phyloP scores from a whole-genome alignment of 2,329 filamentous ascomycete species.

The Pseudogymnoascus sp. region DNA sequence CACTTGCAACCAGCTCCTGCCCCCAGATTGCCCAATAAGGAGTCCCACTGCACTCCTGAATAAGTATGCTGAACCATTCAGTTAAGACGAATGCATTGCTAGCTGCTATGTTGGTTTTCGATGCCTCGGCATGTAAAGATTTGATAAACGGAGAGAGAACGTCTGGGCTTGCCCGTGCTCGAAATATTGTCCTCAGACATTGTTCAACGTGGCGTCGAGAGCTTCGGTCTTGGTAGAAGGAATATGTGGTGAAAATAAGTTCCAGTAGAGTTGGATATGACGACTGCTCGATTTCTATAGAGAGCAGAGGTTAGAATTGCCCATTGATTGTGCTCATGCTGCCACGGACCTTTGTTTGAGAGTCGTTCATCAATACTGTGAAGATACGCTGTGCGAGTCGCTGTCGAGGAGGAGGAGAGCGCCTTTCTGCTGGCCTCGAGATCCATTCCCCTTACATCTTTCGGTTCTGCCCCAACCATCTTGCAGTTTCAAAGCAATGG shows the following conservation, averaged over 20 bases:
- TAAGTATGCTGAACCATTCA: slow-evolving; percentile 78
- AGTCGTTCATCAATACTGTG: slow-evolving; percentile 49
- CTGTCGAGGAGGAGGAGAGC: slow-evolving; percentile 55
- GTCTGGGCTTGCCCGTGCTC: slow-evolving; percentile 46
- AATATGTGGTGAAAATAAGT: slow-evolving; percentile 78
- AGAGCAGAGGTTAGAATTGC: slow-evolving; percentile 16
- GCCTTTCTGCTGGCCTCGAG: slow-evolving; percentile 40
- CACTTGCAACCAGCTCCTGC: slow-evolving; percentile 55
- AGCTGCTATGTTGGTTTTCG: slow-evolving; percentile 68
- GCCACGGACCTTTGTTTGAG: slow-evolving; percentile 41
- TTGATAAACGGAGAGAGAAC: slow-evolving; percentile 56
- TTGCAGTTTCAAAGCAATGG: slow-evolving; percentile 24
- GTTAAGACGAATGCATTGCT: slow-evolving; percentile 79
- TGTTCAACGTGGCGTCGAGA: slow-evolving; percentile 77
- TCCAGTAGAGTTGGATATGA: slow-evolving; percentile 50
- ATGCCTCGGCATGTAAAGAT: slow-evolving; percentile 61
- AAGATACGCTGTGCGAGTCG: slow-evolving; percentile 45
- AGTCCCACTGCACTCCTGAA: slow-evolving; percentile 60
- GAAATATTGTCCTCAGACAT: slow-evolving; percentile 64
- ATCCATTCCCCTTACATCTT: slow-evolving; percentile 44
- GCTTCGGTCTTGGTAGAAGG: slow-evolving; percentile 74
- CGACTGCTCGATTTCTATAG: slow-evolving; percentile 30
- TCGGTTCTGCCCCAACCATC: slow-evolving; percentile 39
- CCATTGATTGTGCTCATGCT: slow-evolving; percentile 6
- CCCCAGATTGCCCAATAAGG: slow-evolving; percentile 57